Conservation (phyloP, 768 basidiomycete genomes). For the Phaffia tasmanica region DNA sequence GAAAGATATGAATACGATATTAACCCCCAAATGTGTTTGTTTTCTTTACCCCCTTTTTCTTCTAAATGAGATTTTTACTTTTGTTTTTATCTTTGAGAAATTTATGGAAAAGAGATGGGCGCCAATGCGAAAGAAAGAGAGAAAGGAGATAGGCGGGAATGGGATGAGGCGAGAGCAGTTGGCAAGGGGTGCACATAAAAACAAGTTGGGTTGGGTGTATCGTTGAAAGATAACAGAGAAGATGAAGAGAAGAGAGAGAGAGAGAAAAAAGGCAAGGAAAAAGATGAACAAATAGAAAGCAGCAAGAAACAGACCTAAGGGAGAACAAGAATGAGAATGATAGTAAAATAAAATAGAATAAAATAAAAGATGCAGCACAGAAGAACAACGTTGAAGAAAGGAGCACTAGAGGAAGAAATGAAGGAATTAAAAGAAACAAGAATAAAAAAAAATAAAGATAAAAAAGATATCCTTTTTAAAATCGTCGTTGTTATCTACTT, state of each 20-base stretch:
- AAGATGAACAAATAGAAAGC: neutral
- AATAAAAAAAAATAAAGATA: neutral
- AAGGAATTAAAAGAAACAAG: slow-evolving; percentile 18
- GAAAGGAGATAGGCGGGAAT: slow-evolving; percentile 23
- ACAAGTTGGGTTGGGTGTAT: too few species aligned
- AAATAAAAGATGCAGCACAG: slow-evolving; percentile 21
- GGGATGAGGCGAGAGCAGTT: slow-evolving; percentile 47
- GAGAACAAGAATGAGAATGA: slow-evolving; percentile 38
- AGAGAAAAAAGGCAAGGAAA: neutral
- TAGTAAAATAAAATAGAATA: slow-evolving; percentile 98
- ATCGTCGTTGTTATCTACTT: too few species aligned
- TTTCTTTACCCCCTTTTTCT: too few species aligned
- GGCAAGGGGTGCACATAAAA: neutral
- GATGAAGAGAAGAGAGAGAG: neutral
- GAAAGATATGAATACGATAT: neutral
- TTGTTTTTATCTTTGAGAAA: too few species aligned
- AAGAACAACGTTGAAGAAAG: slow-evolving; percentile 7
- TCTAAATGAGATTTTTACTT: too few species aligned
- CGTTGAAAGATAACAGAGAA: neutral
- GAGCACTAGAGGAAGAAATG: neutral
- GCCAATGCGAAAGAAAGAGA: neutral
- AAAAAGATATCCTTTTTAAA: neutral
- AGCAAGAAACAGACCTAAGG: slow-evolving; percentile 4
- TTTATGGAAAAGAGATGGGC: too few species aligned
- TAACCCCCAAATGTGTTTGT: too few species aligned